Evolutionary conservation across 352 stramenopile species (phyloP).

Genomic region (Paralagenidium karlingii): DNA sequence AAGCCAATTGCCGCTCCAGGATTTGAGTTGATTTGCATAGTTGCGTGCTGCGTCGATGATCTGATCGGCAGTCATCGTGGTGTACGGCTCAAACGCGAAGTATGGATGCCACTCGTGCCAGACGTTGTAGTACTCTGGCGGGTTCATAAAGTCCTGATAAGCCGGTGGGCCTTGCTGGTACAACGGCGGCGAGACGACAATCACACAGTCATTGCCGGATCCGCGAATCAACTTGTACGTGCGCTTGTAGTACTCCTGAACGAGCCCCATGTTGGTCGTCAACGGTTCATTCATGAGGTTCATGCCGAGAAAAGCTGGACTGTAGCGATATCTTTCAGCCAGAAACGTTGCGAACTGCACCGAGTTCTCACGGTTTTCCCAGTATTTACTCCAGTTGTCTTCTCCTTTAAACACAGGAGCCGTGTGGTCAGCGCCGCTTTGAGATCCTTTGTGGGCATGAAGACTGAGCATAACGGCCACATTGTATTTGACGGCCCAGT

Average conservation of each 20-base stretch:
- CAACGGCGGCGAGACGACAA: conserved; percentile 31
- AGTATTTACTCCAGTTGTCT: conserved; percentile 30
- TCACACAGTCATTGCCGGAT: conserved; percentile 38
- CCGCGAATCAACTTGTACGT: conserved; percentile 41
- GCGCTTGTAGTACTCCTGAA: conserved; percentile 43
- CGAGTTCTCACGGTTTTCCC: conserved; percentile 59
- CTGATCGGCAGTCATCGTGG: conserved; percentile 35
- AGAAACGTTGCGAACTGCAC: conserved; percentile 41
- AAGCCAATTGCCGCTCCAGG: conserved; percentile 59
- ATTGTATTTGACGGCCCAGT: conserved; percentile 49
- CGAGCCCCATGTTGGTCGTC: conserved; percentile 22
- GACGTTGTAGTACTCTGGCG: conserved; percentile 20
- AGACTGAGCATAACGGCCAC: conserved; percentile 71
- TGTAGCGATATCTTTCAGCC: conserved; percentile 23
- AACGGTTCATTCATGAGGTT: conserved; percentile 70
- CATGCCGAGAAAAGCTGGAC: conserved; percentile 44
- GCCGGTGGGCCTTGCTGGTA: conserved; percentile 26
- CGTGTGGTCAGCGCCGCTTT: conserved; percentile 75
- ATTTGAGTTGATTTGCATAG: conserved; percentile 32
- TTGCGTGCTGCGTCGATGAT: conserved; percentile 37
- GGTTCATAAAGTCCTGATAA: conserved; percentile 27
- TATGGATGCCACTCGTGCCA: conserved; percentile 49
- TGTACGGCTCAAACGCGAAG: conserved; percentile 24
- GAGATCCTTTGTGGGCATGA: conserved; percentile 58
- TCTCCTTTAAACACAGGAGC: conserved; percentile 15